A percentile compares a stretch with the other conserved stretches of the same genome.
Evolutionary conservation across 148 eudicot species (phyloP).

Genomic region (Drosera capensis): DNA sequence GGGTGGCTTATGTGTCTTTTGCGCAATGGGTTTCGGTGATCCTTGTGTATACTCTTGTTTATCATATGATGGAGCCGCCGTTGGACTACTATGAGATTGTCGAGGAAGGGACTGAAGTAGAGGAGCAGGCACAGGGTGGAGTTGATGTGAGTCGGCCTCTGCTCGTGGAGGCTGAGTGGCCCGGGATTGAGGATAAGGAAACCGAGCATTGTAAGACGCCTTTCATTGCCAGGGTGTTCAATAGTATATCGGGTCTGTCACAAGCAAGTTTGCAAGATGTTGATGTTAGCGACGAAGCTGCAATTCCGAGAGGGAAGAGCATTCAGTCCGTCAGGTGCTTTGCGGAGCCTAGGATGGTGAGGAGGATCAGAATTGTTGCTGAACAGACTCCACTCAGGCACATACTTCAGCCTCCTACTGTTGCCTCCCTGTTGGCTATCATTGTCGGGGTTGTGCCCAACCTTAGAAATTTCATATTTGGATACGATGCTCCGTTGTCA

Average conservation of each 20-base stretch:
- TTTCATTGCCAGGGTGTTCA: slow-evolving; percentile 34
- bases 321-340: slow-evolving; percentile 29
- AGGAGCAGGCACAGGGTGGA: slow-evolving; percentile 7
- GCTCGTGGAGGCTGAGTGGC: slow-evolving; percentile 57
- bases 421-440: slow-evolving; percentile 49
- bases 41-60: slow-evolving; percentile 51
- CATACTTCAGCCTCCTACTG: slow-evolving; percentile 57
- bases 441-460: slow-evolving; percentile 45
- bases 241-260: slow-evolving; percentile 24
- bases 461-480: slow-evolving; percentile 28
- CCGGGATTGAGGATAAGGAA: slow-evolving; percentile 44
- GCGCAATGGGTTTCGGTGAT: slow-evolving; percentile 62
- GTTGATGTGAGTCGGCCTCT: slow-evolving; percentile 30
- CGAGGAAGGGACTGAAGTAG: slow-evolving; percentile 19
- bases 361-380: slow-evolving; percentile 42
- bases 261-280: slow-evolving; percentile 14
- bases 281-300: slow-evolving; percentile 11
- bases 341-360: slow-evolving; percentile 38
- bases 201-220: slow-evolving; percentile 39
- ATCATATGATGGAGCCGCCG: slow-evolving; percentile 77
- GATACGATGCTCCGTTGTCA: slow-evolving; percentile 38
- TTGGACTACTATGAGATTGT: slow-evolving; percentile 46
- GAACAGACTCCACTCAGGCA: slow-evolving; percentile 48
- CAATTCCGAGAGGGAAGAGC: slow-evolving; percentile 9
- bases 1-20: slow-evolving; percentile 59